A percentile compares a stretch with the other conserved stretches of the same genome.
phyloP scores from a whole-genome alignment of 306 rosid genomes.

The Arachis hypogaea region DNA sequence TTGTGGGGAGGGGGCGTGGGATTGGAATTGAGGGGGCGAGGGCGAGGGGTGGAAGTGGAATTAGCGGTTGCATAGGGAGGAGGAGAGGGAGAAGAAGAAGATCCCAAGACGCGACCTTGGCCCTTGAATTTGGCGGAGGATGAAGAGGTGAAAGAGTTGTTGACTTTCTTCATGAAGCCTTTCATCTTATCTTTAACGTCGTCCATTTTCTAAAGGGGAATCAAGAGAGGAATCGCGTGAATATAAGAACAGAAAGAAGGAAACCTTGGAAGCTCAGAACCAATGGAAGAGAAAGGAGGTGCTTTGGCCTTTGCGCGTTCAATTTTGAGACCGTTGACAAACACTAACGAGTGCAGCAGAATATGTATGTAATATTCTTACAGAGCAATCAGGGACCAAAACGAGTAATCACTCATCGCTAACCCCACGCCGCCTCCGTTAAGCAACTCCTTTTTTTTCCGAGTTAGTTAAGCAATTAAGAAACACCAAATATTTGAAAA shows the following conservation, averaged over 20 bases:
- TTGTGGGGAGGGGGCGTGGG: constrained; percentile 48
- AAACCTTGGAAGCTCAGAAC: not conserved
- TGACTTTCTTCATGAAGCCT: constrained; percentile 88
- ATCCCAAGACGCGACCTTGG: constrained; percentile 91
- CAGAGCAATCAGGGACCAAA: no score
- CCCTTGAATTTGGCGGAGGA: constrained; percentile 90
- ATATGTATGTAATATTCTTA: no score
- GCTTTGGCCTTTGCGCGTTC: not conserved
- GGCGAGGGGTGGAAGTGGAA: constrained; percentile 42
- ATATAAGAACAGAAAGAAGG: not conserved
- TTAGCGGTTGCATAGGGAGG: constrained; percentile 53
- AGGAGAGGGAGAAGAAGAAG: constrained; percentile 60
- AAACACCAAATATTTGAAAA: no score
- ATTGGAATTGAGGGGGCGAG: constrained; percentile 15
- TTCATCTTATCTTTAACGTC: constrained; percentile 89
- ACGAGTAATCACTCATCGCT: no score
- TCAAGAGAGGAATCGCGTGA: no score
- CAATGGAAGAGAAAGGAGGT: not conserved
- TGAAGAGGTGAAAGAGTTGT: constrained; percentile 56
- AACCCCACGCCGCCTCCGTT: no score
- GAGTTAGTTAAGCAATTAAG: no score
- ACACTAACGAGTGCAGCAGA: no score
- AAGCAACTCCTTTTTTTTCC: no score
- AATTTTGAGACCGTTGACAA: not conserved
- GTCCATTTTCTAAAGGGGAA: constrained; percentile 48